phyloP scores from a whole-genome alignment of 164 flowering plant species.

The Macadamia integrifolia region DNA sequence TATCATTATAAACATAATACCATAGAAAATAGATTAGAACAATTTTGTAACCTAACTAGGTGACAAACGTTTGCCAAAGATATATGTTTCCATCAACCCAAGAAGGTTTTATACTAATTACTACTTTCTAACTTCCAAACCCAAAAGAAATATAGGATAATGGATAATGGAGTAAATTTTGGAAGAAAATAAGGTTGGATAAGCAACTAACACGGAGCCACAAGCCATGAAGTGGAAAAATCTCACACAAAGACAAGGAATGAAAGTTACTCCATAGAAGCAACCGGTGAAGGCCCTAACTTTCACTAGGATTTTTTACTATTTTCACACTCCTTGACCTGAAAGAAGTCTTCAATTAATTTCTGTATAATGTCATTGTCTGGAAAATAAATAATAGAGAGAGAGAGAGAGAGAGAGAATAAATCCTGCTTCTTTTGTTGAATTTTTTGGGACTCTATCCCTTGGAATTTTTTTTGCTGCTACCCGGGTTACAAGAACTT shows the following conservation, averaged over 20 bases:
- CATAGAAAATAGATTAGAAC: background rate
- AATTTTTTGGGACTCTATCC: background rate
- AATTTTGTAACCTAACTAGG: no score
- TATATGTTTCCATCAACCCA: background rate
- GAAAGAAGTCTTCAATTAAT: background rate
- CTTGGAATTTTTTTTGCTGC: background rate
- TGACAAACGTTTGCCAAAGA: background rate
- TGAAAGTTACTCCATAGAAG: constrained; percentile 15
- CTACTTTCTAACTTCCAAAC: background rate
- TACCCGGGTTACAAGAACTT: no score
- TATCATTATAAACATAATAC: no score
- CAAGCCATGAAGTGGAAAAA: constrained; percentile 13
- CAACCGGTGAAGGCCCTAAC: constrained; percentile 18
- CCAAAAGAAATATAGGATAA: no score
- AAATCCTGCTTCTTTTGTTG: background rate
- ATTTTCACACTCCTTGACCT: no score
- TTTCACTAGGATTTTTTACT: background rate
- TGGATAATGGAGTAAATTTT: background rate
- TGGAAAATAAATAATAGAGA: background rate
- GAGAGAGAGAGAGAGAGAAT: no score
- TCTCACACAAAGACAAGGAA: constrained; percentile 19
- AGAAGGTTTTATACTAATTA: background rate
- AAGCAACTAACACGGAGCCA: constrained; percentile 31
- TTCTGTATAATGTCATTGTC: background rate
- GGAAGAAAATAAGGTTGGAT: constrained; percentile 8